Percentiles rank a stretch among this genome's conserved stretches.
Evolutionary conservation across 2,329 filamentous ascomycete species (phyloP).

Genomic region (Colletotrichum sp.): DNA sequence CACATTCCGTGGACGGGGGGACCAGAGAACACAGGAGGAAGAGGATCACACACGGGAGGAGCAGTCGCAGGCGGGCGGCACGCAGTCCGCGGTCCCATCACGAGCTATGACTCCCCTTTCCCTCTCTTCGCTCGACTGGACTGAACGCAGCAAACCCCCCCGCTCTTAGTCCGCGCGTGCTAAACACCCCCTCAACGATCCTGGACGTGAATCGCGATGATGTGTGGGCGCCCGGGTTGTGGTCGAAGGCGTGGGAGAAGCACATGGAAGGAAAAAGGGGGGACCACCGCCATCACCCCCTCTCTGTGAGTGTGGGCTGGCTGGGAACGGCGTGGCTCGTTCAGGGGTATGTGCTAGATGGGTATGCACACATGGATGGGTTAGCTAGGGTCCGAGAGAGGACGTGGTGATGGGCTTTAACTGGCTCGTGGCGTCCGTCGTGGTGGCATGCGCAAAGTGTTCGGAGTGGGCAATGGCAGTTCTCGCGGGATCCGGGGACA

Average conservation of each 20-base stretch:
- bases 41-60: neutral
- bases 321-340: neutral
- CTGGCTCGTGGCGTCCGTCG: neutral
- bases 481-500: neutral
- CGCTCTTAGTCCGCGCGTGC: neutral
- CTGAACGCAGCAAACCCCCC: neutral
- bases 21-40: neutral
- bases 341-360: neutral
- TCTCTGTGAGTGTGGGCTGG: neutral
- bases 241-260: neutral
- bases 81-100: neutral
- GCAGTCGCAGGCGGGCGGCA: neutral
- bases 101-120: neutral
- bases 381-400: neutral
- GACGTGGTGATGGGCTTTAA: neutral
- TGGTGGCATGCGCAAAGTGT: neutral
- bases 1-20: neutral
- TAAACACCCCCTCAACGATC: neutral
- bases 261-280: neutral
- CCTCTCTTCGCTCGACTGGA: neutral
- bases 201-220: conserved; percentile 1
- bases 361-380: neutral
- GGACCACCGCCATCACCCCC: neutral
- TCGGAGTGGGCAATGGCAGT: neutral
- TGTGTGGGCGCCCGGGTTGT: neutral